Conservation (phyloP, 495 filamentous ascomycete genomes). For the Glarea lozoyensis region DNA sequence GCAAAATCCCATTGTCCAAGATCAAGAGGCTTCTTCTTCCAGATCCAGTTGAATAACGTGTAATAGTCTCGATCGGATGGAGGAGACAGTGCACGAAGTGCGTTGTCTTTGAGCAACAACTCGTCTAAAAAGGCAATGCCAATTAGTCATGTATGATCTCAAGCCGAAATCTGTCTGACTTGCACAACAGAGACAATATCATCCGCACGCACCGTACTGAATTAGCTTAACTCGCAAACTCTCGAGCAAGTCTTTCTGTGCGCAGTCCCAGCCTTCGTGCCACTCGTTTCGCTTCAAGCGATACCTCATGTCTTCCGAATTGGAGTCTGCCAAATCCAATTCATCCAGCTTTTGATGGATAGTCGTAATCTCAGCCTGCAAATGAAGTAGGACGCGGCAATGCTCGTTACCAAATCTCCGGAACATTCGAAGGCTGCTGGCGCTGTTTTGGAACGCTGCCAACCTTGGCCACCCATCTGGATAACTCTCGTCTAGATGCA, state of each 20-base stretch:
- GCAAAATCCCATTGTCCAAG: no score
- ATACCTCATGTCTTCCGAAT: not conserved
- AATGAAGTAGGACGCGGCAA: constrained; percentile 24
- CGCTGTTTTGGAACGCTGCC: constrained; percentile 25
- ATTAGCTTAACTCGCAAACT: not conserved
- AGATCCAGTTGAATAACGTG: no score
- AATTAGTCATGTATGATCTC: no score
- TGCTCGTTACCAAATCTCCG: constrained; percentile 25
- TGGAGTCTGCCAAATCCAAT: constrained; percentile 20
- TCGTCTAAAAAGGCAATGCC: no score
- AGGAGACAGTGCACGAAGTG: no score
- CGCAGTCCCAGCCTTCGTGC: not conserved
- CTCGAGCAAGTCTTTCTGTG: not conserved
- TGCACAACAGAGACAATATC: no score
- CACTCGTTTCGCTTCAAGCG: not conserved
- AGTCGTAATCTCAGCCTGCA: constrained; percentile 22
- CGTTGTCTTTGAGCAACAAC: no score
- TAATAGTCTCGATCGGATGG: no score
- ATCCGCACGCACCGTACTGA: constrained; percentile 2
- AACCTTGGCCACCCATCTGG: constrained; percentile 25
- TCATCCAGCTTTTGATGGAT: constrained; percentile 23
- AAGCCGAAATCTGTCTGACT: no score
- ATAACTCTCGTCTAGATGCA: constrained; percentile 23
- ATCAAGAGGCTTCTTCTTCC: no score
- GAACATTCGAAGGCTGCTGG: constrained; percentile 23